Base-by-base conservation (phyloP, 2,329 filamentous ascomycete species). In the Amauroascus verrucosus region DNA sequence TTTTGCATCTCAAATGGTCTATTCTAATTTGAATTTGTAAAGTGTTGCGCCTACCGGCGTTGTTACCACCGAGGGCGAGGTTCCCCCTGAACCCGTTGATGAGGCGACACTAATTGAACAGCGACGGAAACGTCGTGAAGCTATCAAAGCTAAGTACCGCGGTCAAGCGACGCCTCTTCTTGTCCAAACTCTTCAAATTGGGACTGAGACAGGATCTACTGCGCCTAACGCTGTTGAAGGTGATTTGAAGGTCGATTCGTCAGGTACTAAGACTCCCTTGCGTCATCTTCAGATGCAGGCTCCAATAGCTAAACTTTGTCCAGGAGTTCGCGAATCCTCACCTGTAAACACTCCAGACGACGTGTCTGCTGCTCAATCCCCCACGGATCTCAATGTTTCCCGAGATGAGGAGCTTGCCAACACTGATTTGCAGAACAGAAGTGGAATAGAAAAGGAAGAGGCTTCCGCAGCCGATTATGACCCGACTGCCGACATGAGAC, bases 401-500 rank as follows among this genome's bases (percentile, higher is more conserved):
- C 79, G 82, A 61, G 85, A 88, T 63, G 76, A 80, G 54, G 80
- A 83, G 59, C 75, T 88, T 59, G 80, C 82, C 67, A 86, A 87
- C 64, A 60, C 67, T 57, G 59, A 64, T 61, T 58, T 54, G 57
- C 60, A 65, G 54, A 59, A 68, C 58, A 60, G 70, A 58, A 60
- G 66, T 40, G 66, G 66, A 59, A 68, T 70, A 58, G 79, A 81
- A 44, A 78, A 79, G 51, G 84, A 93, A 62, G 88, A 85, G 6
- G 86, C 87, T 5, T 95, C 89, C n/a, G 90, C 90, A 44, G 89
- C 88, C 55, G 88, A 95, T 67, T 95, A 95, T 66, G 88, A 95
- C 64, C 90, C 90, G 1, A 93, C 84, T 1, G 76, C 83, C 60
- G 90, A 96, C 65, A 93, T 91, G 86, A 77, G 85, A 66, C 87